These are phyloP conservation scores for Conoideocrella luteorostrata DNA, from an alignment of 2,329 filamentous ascomycete species.

Conservation along the genomic window DNA sequence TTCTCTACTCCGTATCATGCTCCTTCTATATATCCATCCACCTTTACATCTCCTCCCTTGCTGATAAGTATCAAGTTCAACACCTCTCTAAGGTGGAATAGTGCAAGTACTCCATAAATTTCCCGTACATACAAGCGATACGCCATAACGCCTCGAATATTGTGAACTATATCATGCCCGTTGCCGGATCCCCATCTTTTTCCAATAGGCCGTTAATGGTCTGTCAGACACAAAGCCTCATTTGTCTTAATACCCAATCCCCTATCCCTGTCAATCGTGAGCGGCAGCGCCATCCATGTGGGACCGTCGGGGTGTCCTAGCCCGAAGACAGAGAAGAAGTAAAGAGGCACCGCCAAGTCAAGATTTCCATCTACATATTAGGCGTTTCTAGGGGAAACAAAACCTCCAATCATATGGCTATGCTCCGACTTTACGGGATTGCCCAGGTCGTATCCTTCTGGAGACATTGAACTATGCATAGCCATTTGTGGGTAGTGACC, in stretches of 20 bases:
- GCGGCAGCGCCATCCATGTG: no score
- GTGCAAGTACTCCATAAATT: background rate
- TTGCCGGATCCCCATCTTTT: no score
- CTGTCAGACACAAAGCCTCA: no score
- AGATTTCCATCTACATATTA: no score
- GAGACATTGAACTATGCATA: background rate
- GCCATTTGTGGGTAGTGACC: conserved; percentile 5
- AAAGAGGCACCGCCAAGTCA: no score
- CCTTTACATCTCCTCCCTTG: background rate
- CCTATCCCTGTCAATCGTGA: no score
- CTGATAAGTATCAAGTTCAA: conserved; percentile 1
- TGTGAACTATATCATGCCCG: background rate
- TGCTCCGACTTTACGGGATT: conserved; percentile 2
- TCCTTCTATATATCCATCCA: background rate
- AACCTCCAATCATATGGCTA: background rate
- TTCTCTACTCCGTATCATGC: background rate
- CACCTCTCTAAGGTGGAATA: background rate
- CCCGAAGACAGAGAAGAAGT: no score
- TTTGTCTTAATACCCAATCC: no score
- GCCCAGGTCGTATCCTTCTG: conserved; percentile 1
- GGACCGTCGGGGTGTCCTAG: no score
- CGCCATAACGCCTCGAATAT: conserved; percentile 1
- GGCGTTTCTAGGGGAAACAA: background rate
- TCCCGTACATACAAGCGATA: background rate
- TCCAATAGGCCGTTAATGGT: no score